Conservation (phyloP, 140 eudicot genomes). For the Stevia rebaudiana region DNA sequence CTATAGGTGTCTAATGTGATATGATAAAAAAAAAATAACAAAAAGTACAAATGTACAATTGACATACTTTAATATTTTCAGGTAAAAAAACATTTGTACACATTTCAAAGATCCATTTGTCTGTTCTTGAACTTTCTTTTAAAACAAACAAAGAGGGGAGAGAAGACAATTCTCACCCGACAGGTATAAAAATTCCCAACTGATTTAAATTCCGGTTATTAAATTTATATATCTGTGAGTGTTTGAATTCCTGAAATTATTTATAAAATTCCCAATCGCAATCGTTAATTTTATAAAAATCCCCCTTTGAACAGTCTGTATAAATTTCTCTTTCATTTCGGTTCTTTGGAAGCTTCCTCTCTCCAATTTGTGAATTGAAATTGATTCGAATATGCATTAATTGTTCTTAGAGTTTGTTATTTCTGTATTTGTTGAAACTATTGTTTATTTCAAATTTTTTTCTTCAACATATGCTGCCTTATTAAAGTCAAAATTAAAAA, state of each 20-base stretch:
- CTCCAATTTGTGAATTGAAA: constrained; percentile 9
- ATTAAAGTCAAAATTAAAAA: constrained; percentile 36
- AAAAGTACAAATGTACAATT: no score
- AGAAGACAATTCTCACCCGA: constrained; percentile 19
- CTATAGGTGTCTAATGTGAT: no score
- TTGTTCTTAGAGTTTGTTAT: constrained; percentile 7
- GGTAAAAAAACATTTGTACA: constrained; percentile 15
- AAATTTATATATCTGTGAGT: constrained; percentile 3
- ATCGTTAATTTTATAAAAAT: not conserved
- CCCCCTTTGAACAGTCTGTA: constrained; percentile 29
- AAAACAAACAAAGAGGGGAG: constrained; percentile 10
- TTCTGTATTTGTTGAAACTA: constrained; percentile 26
- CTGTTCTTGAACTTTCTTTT: constrained; percentile 20
- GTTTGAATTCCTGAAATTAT: no score
- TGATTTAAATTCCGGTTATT: not conserved
- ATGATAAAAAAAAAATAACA: no score
- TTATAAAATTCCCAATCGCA: not conserved
- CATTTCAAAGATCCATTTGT: constrained; percentile 30
- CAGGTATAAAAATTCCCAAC: constrained; percentile 25
- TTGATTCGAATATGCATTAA: constrained; percentile 14
- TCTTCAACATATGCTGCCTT: constrained; percentile 22
- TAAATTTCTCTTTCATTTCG: not conserved
- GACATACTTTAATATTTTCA: not conserved
- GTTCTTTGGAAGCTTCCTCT: constrained; percentile 26
- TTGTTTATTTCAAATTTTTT: not conserved